Percentiles rank a stretch among this genome's conserved stretches.
These are phyloP conservation scores for Fusarium metavorans DNA, from an alignment of 2,329 filamentous ascomycete genomes.

Conservation along the genomic window DNA sequence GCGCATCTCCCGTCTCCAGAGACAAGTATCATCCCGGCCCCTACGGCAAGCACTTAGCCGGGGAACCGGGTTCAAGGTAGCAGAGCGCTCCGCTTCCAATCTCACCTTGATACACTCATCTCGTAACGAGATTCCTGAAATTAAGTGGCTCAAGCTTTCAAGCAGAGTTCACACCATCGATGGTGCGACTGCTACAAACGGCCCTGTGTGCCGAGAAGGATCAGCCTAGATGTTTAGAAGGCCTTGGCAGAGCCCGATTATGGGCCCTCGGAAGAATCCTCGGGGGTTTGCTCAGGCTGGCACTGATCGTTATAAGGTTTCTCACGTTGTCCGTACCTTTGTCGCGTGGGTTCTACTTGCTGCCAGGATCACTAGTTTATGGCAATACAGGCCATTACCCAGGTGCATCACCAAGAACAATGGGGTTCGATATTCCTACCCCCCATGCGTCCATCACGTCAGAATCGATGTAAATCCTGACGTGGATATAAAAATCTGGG, in stretches of 20 bases:
- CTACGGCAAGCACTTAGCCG: neutral
- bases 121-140: neutral
- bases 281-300: neutral
- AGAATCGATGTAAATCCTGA: neutral
- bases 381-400: neutral
- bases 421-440: neutral
- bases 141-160: neutral
- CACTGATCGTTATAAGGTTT: neutral
- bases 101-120: neutral
- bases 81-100: neutral
- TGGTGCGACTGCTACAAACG: neutral
- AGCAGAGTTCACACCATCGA: neutral
- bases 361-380: neutral
- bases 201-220: neutral
- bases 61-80: neutral
- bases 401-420: neutral
- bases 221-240: neutral
- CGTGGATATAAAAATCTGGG: neutral
- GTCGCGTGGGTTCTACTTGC: neutral
- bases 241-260: neutral
- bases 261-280: neutral
- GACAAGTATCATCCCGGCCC: neutral
- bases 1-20: neutral
- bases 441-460: neutral
- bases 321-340: neutral